Base-by-base conservation (phyloP, 495 filamentous ascomycete species). In the Neurospora cerealis region DNA sequence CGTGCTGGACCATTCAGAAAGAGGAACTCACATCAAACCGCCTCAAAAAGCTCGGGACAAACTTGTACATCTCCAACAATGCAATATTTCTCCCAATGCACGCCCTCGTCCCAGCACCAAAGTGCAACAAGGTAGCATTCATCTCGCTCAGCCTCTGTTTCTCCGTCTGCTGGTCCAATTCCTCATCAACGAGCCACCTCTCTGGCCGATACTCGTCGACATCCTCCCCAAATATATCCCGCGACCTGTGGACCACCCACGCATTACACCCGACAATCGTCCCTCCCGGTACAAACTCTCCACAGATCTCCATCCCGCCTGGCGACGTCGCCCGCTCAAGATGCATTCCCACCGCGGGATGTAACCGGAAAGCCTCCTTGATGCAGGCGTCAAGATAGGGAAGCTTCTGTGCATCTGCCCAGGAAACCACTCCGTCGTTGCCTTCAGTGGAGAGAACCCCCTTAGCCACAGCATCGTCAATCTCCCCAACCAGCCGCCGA, bases 81-180 rank as follows among this genome's bases (percentile, higher is more conserved):
- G 84, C 85, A 41, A 92, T 87, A 76, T 92, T 89, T 73, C 87
- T 87, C 21, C 90, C 90, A 78, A 93, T 88, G 78, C 91, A 92
- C n/a, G 86, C 86, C 28, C 91, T 79, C 5, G 83, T 83, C 48
- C 90, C 91, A 1, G 84, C 84, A 11, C 91, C 89, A 81, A 93
- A 93, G 74, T 83, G 73, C 41, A 80, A 44, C 70, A 73, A 73
- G 28, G 76, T 40, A 13, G 71, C 73, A 24, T 83, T 83, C 86
- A 87, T 86, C 39, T 44, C 41, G 17, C 79, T 78, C 69, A 77
- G 75, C 4, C 83, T 76, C 71, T 83, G 80, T 21, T 80, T 79
- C 2, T 78, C 73, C n/a, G 81, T 80, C 5, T 78, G 81, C 34
- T 41, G 41, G 0, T 44, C 41, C 41, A 44, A 19, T 0, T 44